These are phyloP conservation scores for Gyromitra esculenta DNA, from an alignment of 2,329 filamentous ascomycete species.

Conservation along the genomic window DNA sequence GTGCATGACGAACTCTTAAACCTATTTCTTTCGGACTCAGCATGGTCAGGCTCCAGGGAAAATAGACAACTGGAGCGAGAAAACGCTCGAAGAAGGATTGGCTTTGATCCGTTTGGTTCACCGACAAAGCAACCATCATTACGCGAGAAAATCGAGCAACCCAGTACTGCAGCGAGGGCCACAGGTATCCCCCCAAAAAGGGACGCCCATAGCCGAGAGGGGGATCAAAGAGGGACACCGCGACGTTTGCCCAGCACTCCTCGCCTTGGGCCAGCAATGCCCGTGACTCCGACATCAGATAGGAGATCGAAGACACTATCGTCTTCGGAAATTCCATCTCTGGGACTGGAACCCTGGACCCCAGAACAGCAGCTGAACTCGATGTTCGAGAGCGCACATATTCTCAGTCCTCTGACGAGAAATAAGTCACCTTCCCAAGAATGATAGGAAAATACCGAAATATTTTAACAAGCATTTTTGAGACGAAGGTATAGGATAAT, in stretches of 20 bases:
- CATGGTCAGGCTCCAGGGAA: constrained; percentile 52
- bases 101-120: constrained; percentile 57
- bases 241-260: background rate
- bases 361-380: constrained; percentile 47
- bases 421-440: background rate
- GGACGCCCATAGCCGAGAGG: background rate
- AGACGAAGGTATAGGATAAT: background rate
- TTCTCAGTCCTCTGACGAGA: constrained; percentile 21
- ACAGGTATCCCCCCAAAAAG: background rate
- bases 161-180: background rate
- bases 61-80: constrained; percentile 56
- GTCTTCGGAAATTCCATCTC: background rate
- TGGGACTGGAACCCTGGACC: constrained; percentile 30
- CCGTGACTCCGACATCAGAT: constrained; percentile 32
- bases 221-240: constrained; percentile 4
- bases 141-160: background rate
- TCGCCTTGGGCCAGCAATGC: background rate
- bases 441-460: background rate
- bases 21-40: constrained; percentile 73
- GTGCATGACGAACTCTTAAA: constrained; percentile 89
- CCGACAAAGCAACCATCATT: constrained; percentile 26
- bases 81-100: constrained; percentile 56
- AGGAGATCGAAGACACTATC: constrained; percentile 1
- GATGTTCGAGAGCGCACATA: constrained; percentile 36
- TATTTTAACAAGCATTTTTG: background rate